Evolutionary conservation across 257 asterid species (phyloP), one percentile per base, ranked within the genome.

Genomic region (Buddleja alternifolia): DNA sequence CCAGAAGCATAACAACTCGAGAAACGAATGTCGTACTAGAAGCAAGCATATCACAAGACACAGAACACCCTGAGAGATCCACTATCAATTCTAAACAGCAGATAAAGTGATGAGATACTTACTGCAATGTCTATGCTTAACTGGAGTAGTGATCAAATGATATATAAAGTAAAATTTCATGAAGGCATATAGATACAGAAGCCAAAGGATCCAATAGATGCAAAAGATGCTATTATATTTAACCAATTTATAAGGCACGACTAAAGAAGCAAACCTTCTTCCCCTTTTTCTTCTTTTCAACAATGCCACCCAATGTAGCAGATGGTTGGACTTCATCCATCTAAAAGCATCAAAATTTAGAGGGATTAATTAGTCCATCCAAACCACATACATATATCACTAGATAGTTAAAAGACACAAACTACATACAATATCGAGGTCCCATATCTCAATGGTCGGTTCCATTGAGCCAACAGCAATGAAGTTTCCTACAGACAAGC

Each of bases 391-490:
- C 56, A 20, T 12, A 32, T 37, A 60, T 67, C 21, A 66, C 25
- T 46, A 4, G 20, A 55, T 11, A 68, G 47, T 32, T 3, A 3
- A 70, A 60, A 58, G 51, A 39, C 34, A 71, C 9, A 55, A 48
- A 48, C 14, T 23, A 63, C 95, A 25, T 86, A 94, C 97, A 46
- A 90, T 82, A 61, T 91, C 97, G 69, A 94, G 97, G 81, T 94
- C 96, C 97, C 97, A 94, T 77, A 94, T 89, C 75, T 94, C 95
- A 39, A 91, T 94, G 50, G 92, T 76, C 15, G 97, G 97, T 24
- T 91, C 96, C 97, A 91, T 89, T 48, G 95, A 86, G 58, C 97
- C 99, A 63, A 94, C 93, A 68, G 89, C 97, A 19, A 94, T 57
- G 73, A 91, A 91, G 83, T 94, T 94, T 41, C 99, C 97, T 89